Base-by-base conservation (phyloP, 768 basidiomycete genomes). In the Clitopilus passeckerianus region DNA sequence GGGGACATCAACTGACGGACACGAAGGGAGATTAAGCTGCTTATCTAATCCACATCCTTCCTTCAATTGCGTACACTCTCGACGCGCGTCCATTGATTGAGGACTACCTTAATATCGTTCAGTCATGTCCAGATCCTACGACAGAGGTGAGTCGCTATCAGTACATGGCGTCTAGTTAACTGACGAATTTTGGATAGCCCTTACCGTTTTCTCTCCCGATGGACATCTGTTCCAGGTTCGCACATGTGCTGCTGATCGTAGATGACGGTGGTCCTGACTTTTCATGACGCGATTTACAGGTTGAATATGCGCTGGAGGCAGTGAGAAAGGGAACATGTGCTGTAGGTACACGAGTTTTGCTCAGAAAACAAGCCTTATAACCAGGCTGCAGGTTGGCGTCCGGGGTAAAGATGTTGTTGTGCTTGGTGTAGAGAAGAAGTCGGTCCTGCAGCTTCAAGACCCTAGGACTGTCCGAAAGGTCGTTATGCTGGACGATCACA, bases 401-500 rank as follows among this genome's bases (percentile, higher is more conserved):
- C 86, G 93, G 63, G 97, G 97, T 66, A 88, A 90, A 70, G 89
- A 95, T 66, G 91, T 95, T 27, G 97, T 98, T 1, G 93, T 99
- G 4, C 80, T 99, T 23, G 97, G 96, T 54, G 96, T 98, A 30
- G 97, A 99, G 82, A 98, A 98, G 91, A 98, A 98, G 76, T 94
- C 93, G 0, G 87, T 97, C 27, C 80, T 98, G 10, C 97, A 99
- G 74, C 83, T 99, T 16, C 97, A 99, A 79, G 97, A 99, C 74
- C 95, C 97, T 6, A 83, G 97, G 57, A 99, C 97, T 0, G 95
- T 98, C 15, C 82, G 97, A 57, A 99, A 99, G 74, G 95, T 98
- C 7, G 97, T 92, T 59, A 95, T 98, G 94, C 77, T 99, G 56
- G 97, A 99, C 71, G 97, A 99, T 70, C 97, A 99, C 70, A 75